A percentile compares a stretch with the other conserved stretches of the same genome.
phyloP scores from a whole-genome alignment of 2,329 filamentous ascomycete genomes.

The Xylaria sp. region DNA sequence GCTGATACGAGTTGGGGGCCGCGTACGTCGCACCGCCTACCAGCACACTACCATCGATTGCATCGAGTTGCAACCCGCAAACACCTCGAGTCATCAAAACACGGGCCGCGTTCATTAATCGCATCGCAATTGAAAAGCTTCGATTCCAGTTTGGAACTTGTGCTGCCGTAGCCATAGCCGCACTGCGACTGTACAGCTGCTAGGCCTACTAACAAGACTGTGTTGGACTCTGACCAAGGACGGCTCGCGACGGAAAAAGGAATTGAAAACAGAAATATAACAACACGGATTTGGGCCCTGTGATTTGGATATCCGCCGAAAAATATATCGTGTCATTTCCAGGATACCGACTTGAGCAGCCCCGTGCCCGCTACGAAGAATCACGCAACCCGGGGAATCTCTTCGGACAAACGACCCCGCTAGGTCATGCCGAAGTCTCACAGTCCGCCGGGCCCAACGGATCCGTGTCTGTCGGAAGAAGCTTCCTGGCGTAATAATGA shows the following conservation, averaged over 20 bases:
- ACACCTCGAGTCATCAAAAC: conserved; percentile 8
- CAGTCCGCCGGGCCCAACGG: conserved; percentile 31
- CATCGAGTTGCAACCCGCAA: conserved; percentile 13
- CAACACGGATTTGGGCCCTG: neutral
- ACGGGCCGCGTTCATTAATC: conserved; percentile 3
- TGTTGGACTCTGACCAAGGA: neutral
- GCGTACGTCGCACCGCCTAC: conserved; percentile 3
- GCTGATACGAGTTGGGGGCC: neutral
- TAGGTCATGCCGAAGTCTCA: conserved; percentile 30
- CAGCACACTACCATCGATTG: conserved; percentile 15
- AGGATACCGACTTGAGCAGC: neutral
- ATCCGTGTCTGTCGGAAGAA: conserved; percentile 40
- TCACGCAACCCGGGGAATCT: conserved; percentile 1
- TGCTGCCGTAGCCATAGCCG: neutral
- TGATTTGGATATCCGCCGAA: neutral
- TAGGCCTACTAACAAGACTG: neutral
- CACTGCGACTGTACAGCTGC: neutral
- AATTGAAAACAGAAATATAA: neutral
- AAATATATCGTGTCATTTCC: neutral
- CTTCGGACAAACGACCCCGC: neutral
- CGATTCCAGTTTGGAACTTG: neutral
- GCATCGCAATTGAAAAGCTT: conserved; percentile 4
- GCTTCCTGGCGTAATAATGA: conserved; percentile 36
- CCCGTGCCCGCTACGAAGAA: neutral
- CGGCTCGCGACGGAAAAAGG: no score